Base-by-base conservation (phyloP, 2,329 filamentous ascomycete genomes). In the Fusarium humuli region DNA sequence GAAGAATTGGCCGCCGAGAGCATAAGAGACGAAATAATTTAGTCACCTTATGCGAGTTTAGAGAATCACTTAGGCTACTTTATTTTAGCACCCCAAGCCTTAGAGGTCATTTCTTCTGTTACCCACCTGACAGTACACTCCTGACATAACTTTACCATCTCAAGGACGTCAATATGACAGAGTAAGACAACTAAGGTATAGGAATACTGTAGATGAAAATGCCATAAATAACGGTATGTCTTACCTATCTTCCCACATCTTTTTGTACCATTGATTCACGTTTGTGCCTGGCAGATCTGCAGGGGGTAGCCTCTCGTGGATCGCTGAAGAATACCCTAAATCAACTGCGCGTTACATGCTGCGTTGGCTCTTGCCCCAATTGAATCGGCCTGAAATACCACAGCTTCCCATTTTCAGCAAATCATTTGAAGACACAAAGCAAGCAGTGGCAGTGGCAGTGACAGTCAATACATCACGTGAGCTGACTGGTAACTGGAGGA, bases 401-500 rank as follows among this genome's bases (percentile, higher is more conserved):
- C 67, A 54, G 42, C 63, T 66, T 53, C 37, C 40, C 12, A 4
- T 41, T 37, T 32, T 29, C 37, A 54, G 52, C 64, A 66, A 69
- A 71, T 71, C 65, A 71, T 44, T 41, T 40, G 37, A 27, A 65
- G 45, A 70, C 61, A 70, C 69, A 72, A 61, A 42, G 25, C 56
- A 53, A 49, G 25, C 37, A n/a, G 59, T 40, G 34, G 25, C 37
- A n/a, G 59, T 40, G 34, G 50, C 27, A 27, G 57, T 12, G 5
- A 57, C 40, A 29, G 54, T 16, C 5, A 42, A 27, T 32, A 20
- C 23, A 41, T 71, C 69, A 72, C 69, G 69, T 71, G 67, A 63
- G 61, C 61, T 64, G 45, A 57, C 54, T 54, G 29, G 42, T 29
- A 57, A 41, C 52, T 69, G 69, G 54, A 59, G 69, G 54, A 57